Evolutionary conservation across 495 filamentous ascomycete genomes (phyloP), one percentile per base, ranked within the genome.

Genomic region (Penicillium coffeae): DNA sequence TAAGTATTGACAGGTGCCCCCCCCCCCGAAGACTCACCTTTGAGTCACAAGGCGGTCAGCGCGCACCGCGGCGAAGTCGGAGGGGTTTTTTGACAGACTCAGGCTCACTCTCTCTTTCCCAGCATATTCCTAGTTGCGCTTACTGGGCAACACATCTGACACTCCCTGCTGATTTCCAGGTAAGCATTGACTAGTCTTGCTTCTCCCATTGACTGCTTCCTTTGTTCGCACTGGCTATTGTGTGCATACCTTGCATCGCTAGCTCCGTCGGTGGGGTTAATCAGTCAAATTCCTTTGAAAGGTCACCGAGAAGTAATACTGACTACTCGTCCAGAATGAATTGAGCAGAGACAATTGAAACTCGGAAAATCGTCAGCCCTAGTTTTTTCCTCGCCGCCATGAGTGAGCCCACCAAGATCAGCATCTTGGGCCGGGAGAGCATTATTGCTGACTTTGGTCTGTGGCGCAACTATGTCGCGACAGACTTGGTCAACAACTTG

Each of bases 391-490:
- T 42, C 40, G 45, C 34, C 45, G 50, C 39, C 39, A 75, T 75
- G 72, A 51, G 59, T 20, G 68, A 74, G 52, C 69, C 71, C 42
- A 72, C 70, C 38, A 76, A 74, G 61, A 70, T 72, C 53, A 70
- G 65, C 37, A 84, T 87, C 50, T 64, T 87, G 19, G 80, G 81
- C 36, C 77, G 72, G 61, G 90, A 96, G 51, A 81, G 84, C 66
- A 96, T 96, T 56, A 76, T 95, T 60, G 83, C 95, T 64, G 90
- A 95, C 58, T 92, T 95, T 65, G 88, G 87, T 47, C 81, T 98
- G 49, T 96, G 90, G 87, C 82, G 84, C 52, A 77, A 76, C 54
- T 92, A 84, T 64, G 83, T 97, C 55, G 82, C 83, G 40, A 70
- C 86, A 58, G 94, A 97, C 69, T 77, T 98, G 35, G 75, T 96